Percentiles rank a stretch among this genome's conserved stretches.
These are phyloP conservation scores for Suillus subluteus DNA, from an alignment of 768 basidiomycete genomes.

Conservation along the genomic window DNA sequence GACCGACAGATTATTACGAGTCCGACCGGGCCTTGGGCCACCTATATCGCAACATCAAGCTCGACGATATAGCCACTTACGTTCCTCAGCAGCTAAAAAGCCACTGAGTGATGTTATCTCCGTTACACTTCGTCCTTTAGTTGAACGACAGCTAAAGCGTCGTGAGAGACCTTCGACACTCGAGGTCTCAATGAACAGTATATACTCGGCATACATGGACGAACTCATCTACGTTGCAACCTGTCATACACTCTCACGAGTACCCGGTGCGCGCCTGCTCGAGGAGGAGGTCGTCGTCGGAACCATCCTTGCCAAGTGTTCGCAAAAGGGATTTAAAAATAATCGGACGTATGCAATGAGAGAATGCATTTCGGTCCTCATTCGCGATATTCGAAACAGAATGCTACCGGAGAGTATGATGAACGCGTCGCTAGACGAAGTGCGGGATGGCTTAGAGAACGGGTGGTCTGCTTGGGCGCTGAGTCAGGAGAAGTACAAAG, in stretches of 20 bases:
- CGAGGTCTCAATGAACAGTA: constrained; percentile 33
- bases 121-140: constrained; percentile 22
- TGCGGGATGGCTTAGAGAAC: constrained; percentile 45
- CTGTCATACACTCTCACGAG: constrained; percentile 66
- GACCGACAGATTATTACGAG: constrained; percentile 68
- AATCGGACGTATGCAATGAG: constrained; percentile 67
- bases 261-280: constrained; percentile 54
- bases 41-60: constrained; percentile 64
- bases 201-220: constrained; percentile 58
- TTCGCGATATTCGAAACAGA: constrained; percentile 49
- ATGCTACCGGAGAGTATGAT: constrained; percentile 37
- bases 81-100: constrained; percentile 13
- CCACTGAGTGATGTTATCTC: constrained; percentile 38
- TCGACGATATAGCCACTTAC: constrained; percentile 39
- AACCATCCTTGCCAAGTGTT: constrained; percentile 72
- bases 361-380: constrained; percentile 55
- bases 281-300: constrained; percentile 81
- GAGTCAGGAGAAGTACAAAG: constrained; percentile 42
- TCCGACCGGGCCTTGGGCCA: constrained; percentile 73
- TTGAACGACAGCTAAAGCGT: constrained; percentile 24
- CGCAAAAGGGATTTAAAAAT: constrained; percentile 60
- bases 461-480: constrained; percentile 73
- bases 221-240: constrained; percentile 73
- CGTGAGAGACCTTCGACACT: constrained; percentile 24
- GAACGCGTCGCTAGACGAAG: constrained; percentile 27